These are phyloP conservation scores for Aspergillus costaricaensis DNA, from an alignment of 2,329 filamentous ascomycete species.

Conservation along the genomic window DNA sequence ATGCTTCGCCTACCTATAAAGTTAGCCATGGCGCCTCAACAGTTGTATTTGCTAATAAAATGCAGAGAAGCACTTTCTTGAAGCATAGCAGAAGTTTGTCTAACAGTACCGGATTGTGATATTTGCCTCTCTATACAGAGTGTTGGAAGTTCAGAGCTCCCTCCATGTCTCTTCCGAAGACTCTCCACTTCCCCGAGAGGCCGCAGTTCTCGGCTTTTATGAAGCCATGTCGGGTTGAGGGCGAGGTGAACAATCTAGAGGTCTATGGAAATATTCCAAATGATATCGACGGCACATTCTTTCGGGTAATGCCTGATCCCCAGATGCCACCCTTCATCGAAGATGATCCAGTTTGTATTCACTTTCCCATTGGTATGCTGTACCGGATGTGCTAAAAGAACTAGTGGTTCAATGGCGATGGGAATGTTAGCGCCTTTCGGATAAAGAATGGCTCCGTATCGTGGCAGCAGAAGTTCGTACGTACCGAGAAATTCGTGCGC, in stretches of 20 bases:
- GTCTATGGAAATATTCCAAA: constrained; percentile 46
- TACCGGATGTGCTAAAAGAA: background rate
- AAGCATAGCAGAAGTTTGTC: too few species aligned
- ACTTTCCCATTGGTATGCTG: background rate
- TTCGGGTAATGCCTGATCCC: constrained; percentile 55
- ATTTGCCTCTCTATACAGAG: too few species aligned
- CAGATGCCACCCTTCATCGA: constrained; percentile 36
- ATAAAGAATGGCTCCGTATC: constrained; percentile 37
- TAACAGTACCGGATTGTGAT: too few species aligned
- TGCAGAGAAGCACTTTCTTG: too few species aligned
- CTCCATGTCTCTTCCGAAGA: background rate
- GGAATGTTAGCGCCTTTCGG: constrained; percentile 42
- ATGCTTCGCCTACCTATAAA: too few species aligned
- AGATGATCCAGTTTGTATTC: constrained; percentile 29
- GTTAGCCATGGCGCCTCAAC: too few species aligned
- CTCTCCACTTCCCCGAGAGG: constrained; percentile 15
- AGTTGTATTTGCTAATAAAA: too few species aligned
- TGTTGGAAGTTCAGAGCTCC: background rate
- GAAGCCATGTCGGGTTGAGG: constrained; percentile 44
- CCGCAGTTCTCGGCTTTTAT: constrained; percentile 30
- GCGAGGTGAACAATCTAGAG: constrained; percentile 46
- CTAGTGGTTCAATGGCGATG: constrained; percentile 45
- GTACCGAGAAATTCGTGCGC: constrained; percentile 44
- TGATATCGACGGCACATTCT: constrained; percentile 53
- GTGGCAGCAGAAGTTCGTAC: constrained; percentile 42